Conservation (phyloP, 148 eudicot species). For the Chenopodium formosanum region DNA sequence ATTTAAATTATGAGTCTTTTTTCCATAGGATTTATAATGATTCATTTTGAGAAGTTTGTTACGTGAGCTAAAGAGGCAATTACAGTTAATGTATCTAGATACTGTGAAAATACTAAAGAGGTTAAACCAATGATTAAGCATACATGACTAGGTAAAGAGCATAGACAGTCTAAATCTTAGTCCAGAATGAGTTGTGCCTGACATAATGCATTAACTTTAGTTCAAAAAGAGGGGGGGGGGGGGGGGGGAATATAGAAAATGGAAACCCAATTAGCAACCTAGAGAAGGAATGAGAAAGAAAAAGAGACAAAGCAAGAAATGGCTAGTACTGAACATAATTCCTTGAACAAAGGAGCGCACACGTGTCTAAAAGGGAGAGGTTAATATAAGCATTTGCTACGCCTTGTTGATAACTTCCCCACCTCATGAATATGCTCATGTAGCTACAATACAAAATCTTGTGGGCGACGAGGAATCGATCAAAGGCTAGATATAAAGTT, state of each 20-base stretch:
- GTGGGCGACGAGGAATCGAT: constrained; percentile 25
- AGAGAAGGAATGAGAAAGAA: background rate
- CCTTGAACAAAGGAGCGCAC: constrained; percentile 1
- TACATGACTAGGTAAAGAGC: background rate
- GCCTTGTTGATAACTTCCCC: constrained; percentile 23
- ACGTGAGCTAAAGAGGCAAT: background rate
- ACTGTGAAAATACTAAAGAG: background rate
- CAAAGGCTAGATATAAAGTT: constrained; percentile 12
- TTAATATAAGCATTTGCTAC: constrained; percentile 15
- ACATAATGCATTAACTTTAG: background rate
- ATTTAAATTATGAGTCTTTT: too few relatives aligned
- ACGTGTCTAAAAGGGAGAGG: constrained; percentile 9
- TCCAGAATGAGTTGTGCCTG: background rate
- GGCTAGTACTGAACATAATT: constrained; percentile 15
- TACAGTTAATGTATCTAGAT: too few relatives aligned
- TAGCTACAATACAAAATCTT: constrained; percentile 6
- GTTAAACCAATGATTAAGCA: background rate
- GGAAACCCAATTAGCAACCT: background rate
- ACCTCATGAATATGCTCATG: constrained; percentile 5
- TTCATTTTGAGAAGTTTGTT: background rate
- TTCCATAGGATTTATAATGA: background rate
- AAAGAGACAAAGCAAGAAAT: background rate
- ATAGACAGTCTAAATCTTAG: background rate
- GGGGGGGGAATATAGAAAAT: background rate
- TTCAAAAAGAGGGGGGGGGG: background rate